phyloP scores from a whole-genome alignment of 2,329 filamentous ascomycete species.

The Penicillium decumbens region DNA sequence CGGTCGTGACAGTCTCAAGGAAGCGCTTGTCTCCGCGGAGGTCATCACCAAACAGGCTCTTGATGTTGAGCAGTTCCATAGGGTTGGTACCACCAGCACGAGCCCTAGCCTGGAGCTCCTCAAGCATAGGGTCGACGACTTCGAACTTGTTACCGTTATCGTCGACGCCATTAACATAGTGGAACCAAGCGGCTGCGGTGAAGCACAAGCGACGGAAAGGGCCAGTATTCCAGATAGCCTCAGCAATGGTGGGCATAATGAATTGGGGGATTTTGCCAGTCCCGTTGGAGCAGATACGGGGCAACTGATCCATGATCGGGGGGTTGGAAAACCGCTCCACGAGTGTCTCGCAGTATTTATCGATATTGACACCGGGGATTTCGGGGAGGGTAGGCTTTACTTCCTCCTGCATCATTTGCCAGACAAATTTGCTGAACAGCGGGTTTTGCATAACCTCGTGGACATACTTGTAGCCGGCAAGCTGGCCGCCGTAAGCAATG shows the following conservation, averaged over 20 bases:
- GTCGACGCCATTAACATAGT: conserved; percentile 49
- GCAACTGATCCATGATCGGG: conserved; percentile 53
- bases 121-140: conserved; percentile 48
- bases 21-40: conserved; percentile 49
- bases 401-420: conserved; percentile 54
- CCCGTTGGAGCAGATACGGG: conserved; percentile 49
- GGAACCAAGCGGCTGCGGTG: conserved; percentile 50
- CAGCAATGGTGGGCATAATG: conserved; percentile 39
- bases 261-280: conserved; percentile 53
- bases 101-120: conserved; percentile 47
- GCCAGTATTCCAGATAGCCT: conserved; percentile 43
- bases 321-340: conserved; percentile 55
- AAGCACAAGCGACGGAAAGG: conserved; percentile 49
- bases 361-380: conserved; percentile 50
- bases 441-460: conserved; percentile 53
- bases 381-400: conserved; percentile 52
- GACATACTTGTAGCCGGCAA: conserved; percentile 53
- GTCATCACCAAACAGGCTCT: conserved; percentile 50
- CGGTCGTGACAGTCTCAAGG: conserved; percentile 45
- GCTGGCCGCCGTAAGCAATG: conserved; percentile 49
- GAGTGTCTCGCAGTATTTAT: conserved; percentile 51
- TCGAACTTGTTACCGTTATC: conserved; percentile 43
- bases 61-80: conserved; percentile 43
- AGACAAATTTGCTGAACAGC: conserved; percentile 46
- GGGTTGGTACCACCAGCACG: conserved; percentile 44